A percentile compares a stretch with the other conserved stretches of the same genome.
phyloP scores from a whole-genome alignment of 352 stramenopile species.

The Pythium dissotocum region DNA sequence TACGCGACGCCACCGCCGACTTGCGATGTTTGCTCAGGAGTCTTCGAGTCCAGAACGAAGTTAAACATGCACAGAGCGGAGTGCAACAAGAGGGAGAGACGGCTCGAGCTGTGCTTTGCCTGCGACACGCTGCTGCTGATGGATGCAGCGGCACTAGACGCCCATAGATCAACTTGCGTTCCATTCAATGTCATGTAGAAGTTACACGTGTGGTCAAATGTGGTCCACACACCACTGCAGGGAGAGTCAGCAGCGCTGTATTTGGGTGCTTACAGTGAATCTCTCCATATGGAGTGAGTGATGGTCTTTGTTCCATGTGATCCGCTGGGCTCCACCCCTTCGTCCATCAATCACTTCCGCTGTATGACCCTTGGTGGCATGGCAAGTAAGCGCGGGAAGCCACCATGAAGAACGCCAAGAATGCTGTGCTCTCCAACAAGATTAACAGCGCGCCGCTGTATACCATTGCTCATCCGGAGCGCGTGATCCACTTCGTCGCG shows the following conservation, averaged over 20 bases:
- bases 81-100: constrained; percentile 37
- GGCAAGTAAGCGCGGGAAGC: constrained; percentile 24
- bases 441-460: constrained; percentile 65
- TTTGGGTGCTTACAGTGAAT: not conserved
- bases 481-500: constrained; percentile 55
- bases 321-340: not conserved
- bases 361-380: constrained; percentile 25
- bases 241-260: not conserved
- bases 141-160: constrained; percentile 40
- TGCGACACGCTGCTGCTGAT: constrained; percentile 53
- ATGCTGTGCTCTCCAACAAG: constrained; percentile 23
- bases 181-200: not conserved
- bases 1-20: constrained; percentile 39
- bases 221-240: not conserved
- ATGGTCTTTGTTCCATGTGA: not conserved
- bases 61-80: constrained; percentile 51
- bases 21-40: constrained; percentile 52
- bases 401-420: constrained; percentile 37
- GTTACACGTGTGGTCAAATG: not conserved
- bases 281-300: constrained; percentile 8
- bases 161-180: constrained; percentile 43
- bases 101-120: constrained; percentile 39
- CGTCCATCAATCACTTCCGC: constrained; percentile 7
- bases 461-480: constrained; percentile 37
- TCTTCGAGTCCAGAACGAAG: constrained; percentile 30